Evolutionary conservation across 2,329 filamentous ascomycete genomes (phyloP).

Genomic region (Fusarium lateritium): DNA sequence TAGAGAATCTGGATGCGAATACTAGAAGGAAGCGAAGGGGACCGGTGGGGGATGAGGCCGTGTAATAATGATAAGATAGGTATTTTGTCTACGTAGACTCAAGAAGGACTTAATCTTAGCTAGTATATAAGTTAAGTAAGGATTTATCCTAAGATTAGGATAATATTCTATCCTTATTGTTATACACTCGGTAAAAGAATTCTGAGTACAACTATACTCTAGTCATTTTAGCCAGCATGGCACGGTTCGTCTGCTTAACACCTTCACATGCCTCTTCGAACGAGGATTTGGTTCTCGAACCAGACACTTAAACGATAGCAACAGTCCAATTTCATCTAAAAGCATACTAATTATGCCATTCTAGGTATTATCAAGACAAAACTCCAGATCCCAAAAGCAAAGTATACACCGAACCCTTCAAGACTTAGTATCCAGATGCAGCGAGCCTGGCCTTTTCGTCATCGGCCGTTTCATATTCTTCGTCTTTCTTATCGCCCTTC

Average conservation of each 20-base stretch:
- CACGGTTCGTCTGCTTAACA: no score
- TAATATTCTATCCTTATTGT: no score
- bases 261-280: no score
- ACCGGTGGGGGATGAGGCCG: conserved; percentile 39
- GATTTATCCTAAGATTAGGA: no score
- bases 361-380: background rate
- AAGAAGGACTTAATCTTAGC: no score
- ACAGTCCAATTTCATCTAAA: background rate
- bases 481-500: conserved; percentile 31
- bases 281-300: no score
- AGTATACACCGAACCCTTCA: no score
- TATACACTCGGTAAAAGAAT: no score
- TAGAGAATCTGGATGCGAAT: conserved; percentile 34
- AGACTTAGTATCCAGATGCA: conserved; percentile 39
- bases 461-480: conserved; percentile 36
- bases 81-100: no score
- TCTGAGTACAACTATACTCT: no score
- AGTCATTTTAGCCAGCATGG: conserved; percentile 14
- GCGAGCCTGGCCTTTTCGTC: conserved; percentile 50
- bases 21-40: conserved; percentile 33
- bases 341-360: background rate
- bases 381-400: background rate
- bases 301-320: no score
- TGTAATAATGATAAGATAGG: conserved; percentile 2
- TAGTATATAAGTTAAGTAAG: no score